Evolutionary conservation across 208 protist species (phyloP).

Genomic region (Leishmania guyanensis): DNA sequence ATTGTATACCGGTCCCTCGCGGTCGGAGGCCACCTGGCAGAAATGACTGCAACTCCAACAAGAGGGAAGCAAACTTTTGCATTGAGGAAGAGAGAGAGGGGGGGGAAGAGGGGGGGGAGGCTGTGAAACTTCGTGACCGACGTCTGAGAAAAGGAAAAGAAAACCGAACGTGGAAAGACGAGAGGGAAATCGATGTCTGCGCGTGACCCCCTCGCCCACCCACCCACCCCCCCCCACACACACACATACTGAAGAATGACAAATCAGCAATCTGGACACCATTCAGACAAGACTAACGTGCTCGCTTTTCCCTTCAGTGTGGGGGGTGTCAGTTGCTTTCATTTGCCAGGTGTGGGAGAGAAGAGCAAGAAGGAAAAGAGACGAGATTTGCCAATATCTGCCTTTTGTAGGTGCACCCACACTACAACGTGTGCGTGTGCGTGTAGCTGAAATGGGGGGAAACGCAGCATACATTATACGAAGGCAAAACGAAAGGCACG

Average conservation of each 20-base stretch:
- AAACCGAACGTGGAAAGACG: neutral
- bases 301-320: neutral
- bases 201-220: neutral
- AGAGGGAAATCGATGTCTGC: neutral
- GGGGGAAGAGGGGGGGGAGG: neutral
- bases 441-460: neutral
- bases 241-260: neutral
- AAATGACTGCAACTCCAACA: neutral
- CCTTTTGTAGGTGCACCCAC: neutral
- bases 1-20: neutral
- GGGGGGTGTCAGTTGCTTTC: neutral
- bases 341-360: neutral
- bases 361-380: neutral
- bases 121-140: neutral
- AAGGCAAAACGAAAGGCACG: neutral
- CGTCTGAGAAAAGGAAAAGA: neutral
- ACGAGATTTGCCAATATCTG: no score
- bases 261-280: neutral
- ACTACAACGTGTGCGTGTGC: neutral
- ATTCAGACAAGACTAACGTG: neutral
- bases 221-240: no score
- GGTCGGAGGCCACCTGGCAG: neutral
- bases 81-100: neutral
- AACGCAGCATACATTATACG: neutral
- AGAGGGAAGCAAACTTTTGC: neutral